Evolutionary conservation across 2,329 filamentous ascomycete species (phyloP), one percentile per base, ranked within the genome.

Genomic region (Sporothrix curviconia): DNA sequence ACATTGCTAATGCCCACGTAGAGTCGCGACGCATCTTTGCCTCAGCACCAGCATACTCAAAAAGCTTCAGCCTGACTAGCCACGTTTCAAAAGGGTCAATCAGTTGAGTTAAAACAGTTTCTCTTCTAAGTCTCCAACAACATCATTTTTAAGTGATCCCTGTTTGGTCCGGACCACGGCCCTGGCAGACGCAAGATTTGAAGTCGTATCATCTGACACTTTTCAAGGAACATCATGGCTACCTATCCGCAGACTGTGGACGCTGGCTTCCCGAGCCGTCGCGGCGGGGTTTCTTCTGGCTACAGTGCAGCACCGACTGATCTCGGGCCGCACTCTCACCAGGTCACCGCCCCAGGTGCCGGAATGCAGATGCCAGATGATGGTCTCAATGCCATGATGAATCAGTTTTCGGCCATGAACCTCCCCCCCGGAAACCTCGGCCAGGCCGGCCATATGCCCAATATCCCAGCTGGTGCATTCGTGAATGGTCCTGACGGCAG

Each of bases 401-500:
- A 59, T 25, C 69, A 70, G 24, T 70, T 70, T 57, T 60, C 62
- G 28, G 59, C 63, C 5, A 57, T 70, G 24, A 59, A 60, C 15
- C 50, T 70, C 6, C 61, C 66, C 6, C 62, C 61, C 7, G 62
- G 59, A 17, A 58, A 46, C 52, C 58, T 67, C 47, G 55, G 62
- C 7, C 64, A 64, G 39, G 51, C 64, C 30, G 63, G 58, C 7
- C 49, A 61, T 50, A 65, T 66, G 59, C 62, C 49, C 63, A 69
- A 49, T 64, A 63, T 62, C 57, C 61, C 63, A 58, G 62, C 60
- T 37, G 55, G 57, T 37, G 56, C 55, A 7, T 64, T 43, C 61
- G 61, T 63, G 61, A 69, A 50, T 56, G 64, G 59, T 28, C 46
- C 64, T 7, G 62, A 70, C 9, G 65, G 68, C 12, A 68, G 68